A percentile compares a stretch with the other conserved stretches of the same genome.
Evolutionary conservation across 768 basidiomycete genomes (phyloP).

Genomic region (Tricholoma flavovirens): DNA sequence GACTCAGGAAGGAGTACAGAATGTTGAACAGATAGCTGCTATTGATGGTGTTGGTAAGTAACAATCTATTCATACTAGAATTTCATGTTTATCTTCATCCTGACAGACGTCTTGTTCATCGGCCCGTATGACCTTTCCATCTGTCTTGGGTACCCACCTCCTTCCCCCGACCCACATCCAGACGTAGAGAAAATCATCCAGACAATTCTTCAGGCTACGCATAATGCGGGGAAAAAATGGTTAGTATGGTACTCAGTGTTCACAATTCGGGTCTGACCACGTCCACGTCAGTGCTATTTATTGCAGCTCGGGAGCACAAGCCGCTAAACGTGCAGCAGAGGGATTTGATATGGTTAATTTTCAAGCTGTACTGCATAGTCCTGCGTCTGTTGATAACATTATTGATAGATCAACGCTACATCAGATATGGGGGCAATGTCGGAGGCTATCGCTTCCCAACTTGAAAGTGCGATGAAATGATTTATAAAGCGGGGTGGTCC

Average conservation of each 20-base stretch:
- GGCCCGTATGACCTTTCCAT: conserved; percentile 68
- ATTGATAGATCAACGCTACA: conserved; percentile 17
- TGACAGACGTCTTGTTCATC: conserved; percentile 35
- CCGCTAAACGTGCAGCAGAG: conserved; percentile 17
- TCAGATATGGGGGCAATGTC: conserved; percentile 16
- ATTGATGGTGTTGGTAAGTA: conserved; percentile 57
- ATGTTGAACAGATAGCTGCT: conserved; percentile 51
- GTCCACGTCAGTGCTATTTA: conserved; percentile 16
- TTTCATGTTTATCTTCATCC: neutral
- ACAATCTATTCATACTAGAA: conserved; percentile 14
- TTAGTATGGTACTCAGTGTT: conserved; percentile 25
- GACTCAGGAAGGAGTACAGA: conserved; percentile 51
- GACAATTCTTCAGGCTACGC: conserved; percentile 41
- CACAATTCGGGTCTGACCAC: conserved; percentile 1
- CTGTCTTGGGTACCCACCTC: conserved; percentile 52
- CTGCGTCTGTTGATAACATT: too few relatives aligned
- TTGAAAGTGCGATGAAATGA: conserved; percentile 6
- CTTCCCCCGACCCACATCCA: conserved; percentile 59
- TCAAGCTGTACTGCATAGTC: neutral
- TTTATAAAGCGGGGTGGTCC: neutral
- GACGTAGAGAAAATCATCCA: conserved; percentile 59
- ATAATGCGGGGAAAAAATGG: conserved; percentile 62
- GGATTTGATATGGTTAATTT: conserved; percentile 22
- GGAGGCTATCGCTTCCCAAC: conserved; percentile 11
- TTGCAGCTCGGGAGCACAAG: conserved; percentile 18